Base-by-base conservation (phyloP, 805 yeast species). In the Lipomyces spencermartinsiae region DNA sequence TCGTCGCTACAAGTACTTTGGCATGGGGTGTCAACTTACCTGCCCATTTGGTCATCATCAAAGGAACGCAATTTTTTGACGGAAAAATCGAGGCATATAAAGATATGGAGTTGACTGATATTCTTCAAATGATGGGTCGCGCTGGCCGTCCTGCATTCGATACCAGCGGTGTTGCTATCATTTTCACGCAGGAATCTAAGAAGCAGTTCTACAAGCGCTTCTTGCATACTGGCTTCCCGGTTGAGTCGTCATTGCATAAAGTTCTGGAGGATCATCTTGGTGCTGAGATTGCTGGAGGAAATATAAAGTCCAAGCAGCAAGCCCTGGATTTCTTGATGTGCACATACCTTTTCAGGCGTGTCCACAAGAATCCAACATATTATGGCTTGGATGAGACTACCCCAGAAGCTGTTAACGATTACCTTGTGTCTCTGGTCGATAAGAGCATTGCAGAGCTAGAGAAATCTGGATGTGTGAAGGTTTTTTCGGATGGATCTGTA, bases 21-120 rank as follows among this genome's bases (percentile, higher is more conserved):
- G 94, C 95, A 0, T 90, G 94, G 94, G 94, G 94, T 78, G 94
- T 90, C 59, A 90, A 90, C 74, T 81, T 90, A 71, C 94, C 94
- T 0, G 94, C 95, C 0, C 90, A 89, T 78, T 80, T 90, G 72
- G 95, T 90, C 16, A 85, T 90, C 57, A 88, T 90, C 72, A 90
- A 90, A 77, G 94, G 94, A 35, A 90, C 95, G 0, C 87, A 84
- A 72, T 82, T 85, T 62, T 90, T 89, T 85, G 83, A 82, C 25
- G 83, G 83, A 29, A 83, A 80, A 63, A 80, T 83, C 68, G 91
- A 89, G 75, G 91, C 84, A 0, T 90, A 90, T 76, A 83, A 86
- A 72, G 94, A 90, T 74, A 90, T 90, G 94, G 94, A 90, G 75
- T 82, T 90, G 74, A 90, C 94, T 0, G 95, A 90, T 78, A 89